These are phyloP conservation scores for Citrus glauca DNA, from an alignment of 345 rosid species.

Conservation along the genomic window DNA sequence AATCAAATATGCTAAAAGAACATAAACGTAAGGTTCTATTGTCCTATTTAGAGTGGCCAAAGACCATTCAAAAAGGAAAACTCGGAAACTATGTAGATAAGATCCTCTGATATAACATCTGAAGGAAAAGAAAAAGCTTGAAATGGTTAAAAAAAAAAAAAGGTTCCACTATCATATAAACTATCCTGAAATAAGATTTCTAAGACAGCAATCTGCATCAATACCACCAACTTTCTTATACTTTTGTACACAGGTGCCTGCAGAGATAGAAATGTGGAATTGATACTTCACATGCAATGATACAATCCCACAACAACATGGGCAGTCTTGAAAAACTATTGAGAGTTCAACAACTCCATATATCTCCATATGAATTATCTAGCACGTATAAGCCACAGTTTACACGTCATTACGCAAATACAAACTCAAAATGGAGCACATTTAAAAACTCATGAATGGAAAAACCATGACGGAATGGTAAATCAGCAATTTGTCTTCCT, in stretches of 20 bases:
- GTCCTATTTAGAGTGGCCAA: neutral
- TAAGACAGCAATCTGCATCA: neutral
- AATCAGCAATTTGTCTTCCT: neutral
- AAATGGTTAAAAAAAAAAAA: neutral
- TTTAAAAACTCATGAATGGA: neutral
- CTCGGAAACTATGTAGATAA: neutral
- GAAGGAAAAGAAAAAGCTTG: neutral
- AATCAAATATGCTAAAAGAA: neutral
- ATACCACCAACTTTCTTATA: neutral
- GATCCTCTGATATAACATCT: neutral
- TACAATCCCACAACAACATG: neutral
- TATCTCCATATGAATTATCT: neutral
- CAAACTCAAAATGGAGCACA: slow-evolving; percentile 5
- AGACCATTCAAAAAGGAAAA: neutral
- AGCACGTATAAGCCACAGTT: neutral
- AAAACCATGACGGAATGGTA: neutral
- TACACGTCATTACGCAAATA: neutral
- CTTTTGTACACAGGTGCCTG: neutral
- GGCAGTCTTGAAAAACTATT: neutral
- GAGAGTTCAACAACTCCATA: slow-evolving; percentile 1
- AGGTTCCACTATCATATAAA: neutral
- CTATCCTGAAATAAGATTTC: neutral
- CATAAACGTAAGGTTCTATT: neutral
- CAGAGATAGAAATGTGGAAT: neutral
- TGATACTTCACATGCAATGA: neutral